Conservation (phyloP, 192 early-diverging fungal species). For the Umbelopsis sp. region DNA sequence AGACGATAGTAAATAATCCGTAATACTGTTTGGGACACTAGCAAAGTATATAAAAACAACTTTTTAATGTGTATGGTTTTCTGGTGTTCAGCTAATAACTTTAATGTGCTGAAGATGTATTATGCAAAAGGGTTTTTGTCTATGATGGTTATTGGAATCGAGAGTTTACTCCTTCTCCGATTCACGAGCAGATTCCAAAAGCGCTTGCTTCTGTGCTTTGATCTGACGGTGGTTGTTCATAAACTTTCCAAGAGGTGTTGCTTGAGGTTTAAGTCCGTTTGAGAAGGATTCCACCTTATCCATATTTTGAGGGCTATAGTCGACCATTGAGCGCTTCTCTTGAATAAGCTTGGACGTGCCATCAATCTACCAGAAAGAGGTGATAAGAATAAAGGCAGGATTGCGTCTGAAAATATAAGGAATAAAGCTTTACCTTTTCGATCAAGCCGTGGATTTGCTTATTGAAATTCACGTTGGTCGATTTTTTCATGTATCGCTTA, state of each 20-base stretch:
- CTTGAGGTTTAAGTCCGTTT: constrained; percentile 39
- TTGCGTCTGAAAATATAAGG: not conserved
- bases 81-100: no score
- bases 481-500: constrained; percentile 83
- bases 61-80: no score
- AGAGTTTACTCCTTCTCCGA: constrained; percentile 11
- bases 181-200: constrained; percentile 36
- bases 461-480: constrained; percentile 74
- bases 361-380: constrained; percentile 58
- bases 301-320: constrained; percentile 63
- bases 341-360: constrained; percentile 80
- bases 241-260: constrained; percentile 52
- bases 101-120: no score
- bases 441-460: constrained; percentile 83
- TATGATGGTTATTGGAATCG: no score
- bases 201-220: constrained; percentile 52
- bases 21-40: no score
- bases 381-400: not conserved
- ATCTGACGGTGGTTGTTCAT: constrained; percentile 52
- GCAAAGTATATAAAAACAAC: no score
- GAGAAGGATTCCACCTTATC: constrained; percentile 48
- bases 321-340: constrained; percentile 64
- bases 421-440: constrained; percentile 62
- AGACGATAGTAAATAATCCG: no score
- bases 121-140: no score